phyloP scores from a whole-genome alignment of 345 rosid genomes.

The Tarenaya hassleriana region DNA sequence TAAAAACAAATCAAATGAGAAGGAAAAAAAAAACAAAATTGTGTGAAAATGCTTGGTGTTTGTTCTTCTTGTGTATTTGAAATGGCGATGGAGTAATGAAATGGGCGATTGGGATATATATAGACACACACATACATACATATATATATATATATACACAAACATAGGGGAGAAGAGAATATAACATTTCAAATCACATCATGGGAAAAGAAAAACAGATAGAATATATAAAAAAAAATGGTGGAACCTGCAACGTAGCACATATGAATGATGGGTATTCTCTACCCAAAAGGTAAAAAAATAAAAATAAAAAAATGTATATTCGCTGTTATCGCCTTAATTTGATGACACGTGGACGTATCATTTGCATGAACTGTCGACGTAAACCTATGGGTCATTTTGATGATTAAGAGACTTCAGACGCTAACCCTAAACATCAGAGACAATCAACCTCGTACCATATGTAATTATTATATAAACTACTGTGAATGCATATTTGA shows the following conservation, averaged over 20 bases:
- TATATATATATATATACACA: no score
- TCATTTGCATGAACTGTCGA: no score
- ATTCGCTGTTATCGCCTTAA: conserved; percentile 19
- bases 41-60: background rate
- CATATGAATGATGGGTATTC: conserved; percentile 14
- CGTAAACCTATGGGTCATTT: no score
- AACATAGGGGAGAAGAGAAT: conserved; percentile 23
- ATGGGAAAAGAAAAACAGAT: conserved; percentile 14
- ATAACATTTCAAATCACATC: conserved; percentile 13
- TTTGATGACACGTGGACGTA: conserved; percentile 16
- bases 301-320: conserved; percentile 7
- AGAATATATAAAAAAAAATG: conserved; percentile 20
- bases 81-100: conserved; percentile 27
- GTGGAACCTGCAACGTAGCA: conserved; percentile 33
- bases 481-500: no score
- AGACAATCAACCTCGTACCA: no score
- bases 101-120: conserved; percentile 18
- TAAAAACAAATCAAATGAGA: background rate
- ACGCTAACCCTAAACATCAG: no score
- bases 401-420: no score
- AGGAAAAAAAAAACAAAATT: background rate
- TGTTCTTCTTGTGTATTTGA: conserved; percentile 3
- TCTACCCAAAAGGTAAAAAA: background rate
- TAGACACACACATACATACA: no score
- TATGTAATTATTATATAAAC: no score